Evolutionary conservation across 305 asterid species (phyloP).

Genomic region (Fraxinus sp.): DNA sequence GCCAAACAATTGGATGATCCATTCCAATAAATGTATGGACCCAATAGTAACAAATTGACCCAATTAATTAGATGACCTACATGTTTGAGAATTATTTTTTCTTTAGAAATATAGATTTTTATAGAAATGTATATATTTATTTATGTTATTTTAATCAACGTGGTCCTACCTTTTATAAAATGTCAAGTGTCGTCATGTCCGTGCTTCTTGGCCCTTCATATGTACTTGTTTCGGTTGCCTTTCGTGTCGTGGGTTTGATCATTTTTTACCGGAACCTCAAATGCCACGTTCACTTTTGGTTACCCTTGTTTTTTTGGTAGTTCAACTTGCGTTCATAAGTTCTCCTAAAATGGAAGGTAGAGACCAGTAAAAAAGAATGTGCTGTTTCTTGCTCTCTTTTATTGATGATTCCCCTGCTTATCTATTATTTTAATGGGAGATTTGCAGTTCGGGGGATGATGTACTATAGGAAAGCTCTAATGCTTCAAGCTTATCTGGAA

Average conservation of each 20-base stretch:
- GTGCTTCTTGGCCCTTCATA: background rate
- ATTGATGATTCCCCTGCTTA: constrained; percentile 23
- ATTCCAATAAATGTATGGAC: background rate
- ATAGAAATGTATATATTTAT: background rate
- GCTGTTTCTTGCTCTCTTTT: constrained; percentile 7
- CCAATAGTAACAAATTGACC: background rate
- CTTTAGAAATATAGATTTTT: background rate
- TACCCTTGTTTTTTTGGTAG: background rate
- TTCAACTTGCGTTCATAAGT: background rate
- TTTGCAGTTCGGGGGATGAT: constrained; percentile 97
- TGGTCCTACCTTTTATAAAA: background rate
- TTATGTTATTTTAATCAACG: background rate
- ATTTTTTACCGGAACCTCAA: background rate
- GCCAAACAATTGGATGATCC: background rate
- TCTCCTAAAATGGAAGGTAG: background rate
- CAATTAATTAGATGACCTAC: background rate
- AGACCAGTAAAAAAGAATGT: background rate
- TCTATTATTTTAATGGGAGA: constrained; percentile 23
- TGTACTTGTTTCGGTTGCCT: background rate
- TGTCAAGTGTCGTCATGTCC: background rate
- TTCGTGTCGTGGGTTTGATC: background rate
- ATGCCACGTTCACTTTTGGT: background rate
- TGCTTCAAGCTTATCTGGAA: constrained; percentile 92
- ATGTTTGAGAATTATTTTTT: background rate
- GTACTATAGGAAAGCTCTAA: constrained; percentile 95